These are phyloP conservation scores for Aspergillus cejpii DNA, from an alignment of 2,329 filamentous ascomycete genomes.

Conservation along the genomic window DNA sequence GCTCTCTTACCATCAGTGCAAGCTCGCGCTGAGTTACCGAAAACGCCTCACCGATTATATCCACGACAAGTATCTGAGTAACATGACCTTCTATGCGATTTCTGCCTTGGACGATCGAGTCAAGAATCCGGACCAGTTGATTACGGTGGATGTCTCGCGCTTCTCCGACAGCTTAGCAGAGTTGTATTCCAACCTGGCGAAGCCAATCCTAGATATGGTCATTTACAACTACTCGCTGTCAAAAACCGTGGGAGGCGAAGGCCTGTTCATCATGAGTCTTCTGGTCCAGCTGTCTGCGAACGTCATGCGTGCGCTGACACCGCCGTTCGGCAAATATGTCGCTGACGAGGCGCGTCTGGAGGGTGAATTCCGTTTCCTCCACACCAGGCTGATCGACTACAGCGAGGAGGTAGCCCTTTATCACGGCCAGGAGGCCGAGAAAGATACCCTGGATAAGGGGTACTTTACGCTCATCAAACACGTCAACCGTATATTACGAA, in stretches of 20 bases:
- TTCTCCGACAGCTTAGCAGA: constrained; percentile 94
- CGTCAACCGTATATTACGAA: constrained; percentile 87
- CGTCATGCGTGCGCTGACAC: constrained; percentile 88
- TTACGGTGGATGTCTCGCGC: constrained; percentile 91
- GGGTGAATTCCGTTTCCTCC: constrained; percentile 92
- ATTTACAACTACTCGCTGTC: constrained; percentile 96
- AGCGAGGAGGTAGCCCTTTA: constrained; percentile 93
- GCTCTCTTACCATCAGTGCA: constrained; percentile 95
- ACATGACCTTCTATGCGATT: constrained; percentile 95
- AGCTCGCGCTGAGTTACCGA: constrained; percentile 85
- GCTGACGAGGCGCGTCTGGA: constrained; percentile 91
- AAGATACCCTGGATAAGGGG: constrained; percentile 92
- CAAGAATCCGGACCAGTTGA: constrained; percentile 96
- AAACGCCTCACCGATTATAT: constrained; percentile 90
- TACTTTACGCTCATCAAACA: constrained; percentile 99
- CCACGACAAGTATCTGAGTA: constrained; percentile 91
- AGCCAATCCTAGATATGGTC: constrained; percentile 88
- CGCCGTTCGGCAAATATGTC: constrained; percentile 95
- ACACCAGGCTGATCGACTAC: constrained; percentile 90
- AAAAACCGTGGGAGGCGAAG: constrained; percentile 90
- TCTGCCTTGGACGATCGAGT: constrained; percentile 93
- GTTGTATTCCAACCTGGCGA: constrained; percentile 91
- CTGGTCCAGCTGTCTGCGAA: constrained; percentile 88
- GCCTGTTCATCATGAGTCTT: constrained; percentile 88
- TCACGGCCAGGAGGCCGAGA: constrained; percentile 84